Evolutionary conservation across 345 rosid genomes (phyloP).

Genomic region (Salix koriyanagi): DNA sequence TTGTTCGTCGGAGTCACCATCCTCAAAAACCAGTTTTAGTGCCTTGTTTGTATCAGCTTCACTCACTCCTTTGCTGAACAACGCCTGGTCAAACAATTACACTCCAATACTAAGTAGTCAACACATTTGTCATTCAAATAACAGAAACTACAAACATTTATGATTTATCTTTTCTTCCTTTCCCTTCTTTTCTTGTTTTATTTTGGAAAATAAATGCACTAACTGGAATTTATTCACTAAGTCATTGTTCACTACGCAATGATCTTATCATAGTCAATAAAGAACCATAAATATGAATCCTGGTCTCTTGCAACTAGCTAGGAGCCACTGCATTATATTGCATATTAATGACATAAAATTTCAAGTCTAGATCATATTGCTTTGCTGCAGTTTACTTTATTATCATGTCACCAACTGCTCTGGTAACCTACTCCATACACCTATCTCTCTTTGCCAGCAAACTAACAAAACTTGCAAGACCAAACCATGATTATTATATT

Average conservation of each 20-base stretch:
- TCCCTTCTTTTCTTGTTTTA: too few relatives aligned
- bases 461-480: too few relatives aligned
- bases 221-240: not conserved
- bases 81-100: conserved; percentile 43
- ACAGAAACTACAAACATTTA: not conserved
- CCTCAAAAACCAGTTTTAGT: conserved; percentile 65
- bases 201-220: not conserved
- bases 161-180: conserved; percentile 2
- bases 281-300: not conserved
- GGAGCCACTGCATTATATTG: not conserved
- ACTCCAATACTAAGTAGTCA: conserved; percentile 10
- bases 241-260: not conserved
- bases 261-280: not conserved
- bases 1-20: conserved; percentile 35
- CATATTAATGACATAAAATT: not conserved
- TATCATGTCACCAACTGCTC: too few relatives aligned
- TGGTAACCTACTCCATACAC: too few relatives aligned
- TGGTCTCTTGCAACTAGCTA: not conserved
- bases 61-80: conserved; percentile 61
- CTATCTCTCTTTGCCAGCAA: too few relatives aligned
- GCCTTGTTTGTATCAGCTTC: conserved; percentile 53
- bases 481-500: too few relatives aligned
- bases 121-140: not conserved
- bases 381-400: not conserved
- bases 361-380: not conserved